Evolutionary conservation across 169 alveolate species (phyloP).

Genomic region (Plasmodium adleri): DNA sequence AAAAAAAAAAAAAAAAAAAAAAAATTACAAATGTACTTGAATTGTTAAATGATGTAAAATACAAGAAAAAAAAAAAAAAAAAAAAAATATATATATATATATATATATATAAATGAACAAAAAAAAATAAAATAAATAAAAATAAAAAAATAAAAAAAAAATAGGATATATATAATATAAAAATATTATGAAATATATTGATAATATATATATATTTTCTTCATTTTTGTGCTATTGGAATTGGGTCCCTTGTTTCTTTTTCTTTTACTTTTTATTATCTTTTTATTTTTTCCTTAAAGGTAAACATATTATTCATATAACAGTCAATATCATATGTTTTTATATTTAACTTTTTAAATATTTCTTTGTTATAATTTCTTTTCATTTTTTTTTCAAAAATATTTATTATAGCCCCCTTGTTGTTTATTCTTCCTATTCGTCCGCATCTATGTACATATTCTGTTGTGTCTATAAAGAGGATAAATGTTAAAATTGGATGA

Average conservation of each 20-base stretch:
- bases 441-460: constrained; percentile 74
- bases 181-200: no score
- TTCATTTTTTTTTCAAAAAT: constrained; percentile 40
- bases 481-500: not conserved
- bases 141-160: constrained; percentile 2
- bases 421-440: constrained; percentile 71
- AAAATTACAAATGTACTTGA: not conserved
- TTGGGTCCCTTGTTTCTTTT: not conserved
- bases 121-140: not conserved
- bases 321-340: constrained; percentile 51
- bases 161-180: not conserved
- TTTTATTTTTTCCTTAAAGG: constrained; percentile 8
- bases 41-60: not conserved
- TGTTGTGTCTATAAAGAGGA: constrained; percentile 13
- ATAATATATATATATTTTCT: no score
- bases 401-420: constrained; percentile 61
- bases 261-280: not conserved
- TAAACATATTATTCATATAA: constrained; percentile 60
- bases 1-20: constrained; percentile 13
- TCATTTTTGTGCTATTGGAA: no score
- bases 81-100: no score
- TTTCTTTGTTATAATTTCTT: constrained; percentile 19
- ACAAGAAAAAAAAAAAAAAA: not conserved
- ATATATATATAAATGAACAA: not conserved
- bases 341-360: constrained; percentile 40